Conservation (phyloP, 768 basidiomycete species). For the Rickenella mellea region DNA sequence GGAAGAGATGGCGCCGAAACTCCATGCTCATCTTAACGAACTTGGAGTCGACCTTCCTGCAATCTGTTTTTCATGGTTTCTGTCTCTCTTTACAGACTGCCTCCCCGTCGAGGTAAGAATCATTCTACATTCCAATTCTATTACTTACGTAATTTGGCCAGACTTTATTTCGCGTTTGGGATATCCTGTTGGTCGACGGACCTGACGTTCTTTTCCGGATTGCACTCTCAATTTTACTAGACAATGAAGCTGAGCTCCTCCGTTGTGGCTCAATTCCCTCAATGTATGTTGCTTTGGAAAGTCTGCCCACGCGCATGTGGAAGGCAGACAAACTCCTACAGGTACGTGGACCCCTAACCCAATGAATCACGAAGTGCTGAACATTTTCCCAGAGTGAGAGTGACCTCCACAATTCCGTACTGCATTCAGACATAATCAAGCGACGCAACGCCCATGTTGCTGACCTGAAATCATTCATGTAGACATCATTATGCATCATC, state of each 20-base stretch:
- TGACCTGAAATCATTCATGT: constrained; percentile 31
- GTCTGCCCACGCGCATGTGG: constrained; percentile 89
- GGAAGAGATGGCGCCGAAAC: constrained; percentile 61
- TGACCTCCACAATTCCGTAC: constrained; percentile 43
- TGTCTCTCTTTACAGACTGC: constrained; percentile 93
- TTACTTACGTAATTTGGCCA: constrained; percentile 17
- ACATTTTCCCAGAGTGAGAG: constrained; percentile 34
- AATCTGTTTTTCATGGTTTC: constrained; percentile 97
- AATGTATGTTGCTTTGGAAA: constrained; percentile 83
- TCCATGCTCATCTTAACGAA: constrained; percentile 65
- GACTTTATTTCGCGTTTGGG: constrained; percentile 96
- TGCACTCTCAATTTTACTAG: constrained; percentile 77
- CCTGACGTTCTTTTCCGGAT: constrained; percentile 87
- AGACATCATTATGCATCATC: neutral
- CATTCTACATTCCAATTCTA: neutral
- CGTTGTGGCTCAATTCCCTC: constrained; percentile 79
- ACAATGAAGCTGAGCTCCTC: constrained; percentile 76
- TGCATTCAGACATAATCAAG: constrained; percentile 46
- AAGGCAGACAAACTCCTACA: constrained; percentile 83
- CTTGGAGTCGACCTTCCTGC: constrained; percentile 87
- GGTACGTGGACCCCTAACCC: constrained; percentile 33
- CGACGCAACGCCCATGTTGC: constrained; percentile 44
- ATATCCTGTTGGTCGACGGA: constrained; percentile 89
- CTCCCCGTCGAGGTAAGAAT: constrained; percentile 76
- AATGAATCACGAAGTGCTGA: neutral